phyloP scores from a whole-genome alignment of 106 monocot genomes.

The Platanthera guangdongensis region DNA sequence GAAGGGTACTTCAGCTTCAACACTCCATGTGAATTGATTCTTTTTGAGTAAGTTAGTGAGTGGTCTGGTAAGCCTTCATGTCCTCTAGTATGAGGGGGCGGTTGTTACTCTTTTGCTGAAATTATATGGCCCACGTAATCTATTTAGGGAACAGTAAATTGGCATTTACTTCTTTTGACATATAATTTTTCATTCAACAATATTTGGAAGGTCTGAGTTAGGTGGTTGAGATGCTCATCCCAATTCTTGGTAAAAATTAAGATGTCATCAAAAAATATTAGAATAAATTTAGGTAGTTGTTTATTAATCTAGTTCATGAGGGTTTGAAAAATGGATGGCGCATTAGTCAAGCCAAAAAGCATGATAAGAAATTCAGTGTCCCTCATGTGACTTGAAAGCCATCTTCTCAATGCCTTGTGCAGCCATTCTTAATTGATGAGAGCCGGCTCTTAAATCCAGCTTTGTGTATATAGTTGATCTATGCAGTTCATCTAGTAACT shows the following conservation, averaged over 20 bases:
- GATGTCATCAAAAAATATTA: neutral
- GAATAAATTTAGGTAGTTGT: neutral
- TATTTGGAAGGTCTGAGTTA: neutral
- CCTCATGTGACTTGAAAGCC: too few relatives aligned
- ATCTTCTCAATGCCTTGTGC: neutral
- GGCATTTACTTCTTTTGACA: neutral
- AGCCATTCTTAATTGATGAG: neutral
- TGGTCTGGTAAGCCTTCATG: neutral
- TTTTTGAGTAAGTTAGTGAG: constrained; percentile 4
- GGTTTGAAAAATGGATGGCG: neutral
- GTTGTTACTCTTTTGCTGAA: too few relatives aligned
- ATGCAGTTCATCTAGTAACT: neutral
- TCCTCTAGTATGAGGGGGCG: too few relatives aligned
- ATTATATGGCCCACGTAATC: neutral
- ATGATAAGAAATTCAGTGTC: too few relatives aligned
- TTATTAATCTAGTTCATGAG: neutral
- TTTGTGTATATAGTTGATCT: neutral
- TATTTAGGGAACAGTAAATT: neutral
- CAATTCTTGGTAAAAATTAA: neutral
- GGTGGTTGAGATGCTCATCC: neutral
- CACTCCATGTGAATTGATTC: neutral
- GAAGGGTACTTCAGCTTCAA: neutral
- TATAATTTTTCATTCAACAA: neutral
- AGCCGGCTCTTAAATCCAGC: neutral
- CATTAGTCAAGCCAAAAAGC: too few relatives aligned